Evolutionary conservation across 352 stramenopile genomes (phyloP).

Genomic region (Globisporangium yorkense): DNA sequence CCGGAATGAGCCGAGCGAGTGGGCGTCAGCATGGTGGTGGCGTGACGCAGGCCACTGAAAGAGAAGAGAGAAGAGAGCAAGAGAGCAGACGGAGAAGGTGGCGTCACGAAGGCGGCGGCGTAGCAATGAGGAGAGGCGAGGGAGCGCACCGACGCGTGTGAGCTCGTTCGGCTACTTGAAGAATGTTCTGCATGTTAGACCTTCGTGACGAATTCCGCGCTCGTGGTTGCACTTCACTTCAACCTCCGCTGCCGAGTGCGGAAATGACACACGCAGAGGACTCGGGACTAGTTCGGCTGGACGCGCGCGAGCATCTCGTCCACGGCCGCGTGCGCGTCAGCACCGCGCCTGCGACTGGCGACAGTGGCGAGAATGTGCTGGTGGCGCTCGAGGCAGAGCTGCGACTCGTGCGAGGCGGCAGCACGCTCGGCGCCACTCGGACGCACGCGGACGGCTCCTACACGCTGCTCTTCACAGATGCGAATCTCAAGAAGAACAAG

Average conservation of each 20-base stretch:
- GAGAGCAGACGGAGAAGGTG: not conserved
- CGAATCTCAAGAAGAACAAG: no score
- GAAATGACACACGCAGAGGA: not conserved
- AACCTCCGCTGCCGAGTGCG: not conserved
- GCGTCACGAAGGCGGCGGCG: no score
- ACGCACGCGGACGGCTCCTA: constrained; percentile 7
- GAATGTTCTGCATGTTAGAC: not conserved
- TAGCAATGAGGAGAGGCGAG: no score
- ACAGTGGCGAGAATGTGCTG: not conserved
- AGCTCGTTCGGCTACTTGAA: not conserved
- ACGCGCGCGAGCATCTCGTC: constrained; percentile 8
- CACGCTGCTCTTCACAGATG: constrained; percentile 6
- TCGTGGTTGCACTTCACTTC: not conserved
- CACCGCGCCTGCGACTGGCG: not conserved
- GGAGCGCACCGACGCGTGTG: no score
- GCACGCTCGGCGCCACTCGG: not conserved
- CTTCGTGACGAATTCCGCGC: not conserved
- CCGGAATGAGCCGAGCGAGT: constrained; percentile 6
- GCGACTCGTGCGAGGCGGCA: not conserved
- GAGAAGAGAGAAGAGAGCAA: not conserved
- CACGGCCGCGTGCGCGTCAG: constrained; percentile 1
- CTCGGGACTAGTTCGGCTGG: not conserved
- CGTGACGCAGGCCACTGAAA: not conserved
- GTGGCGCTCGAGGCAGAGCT: not conserved
- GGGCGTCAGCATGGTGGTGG: not conserved